Evolutionary conservation across 805 yeast species (phyloP), one percentile per base, ranked within the genome.

Genomic region (Cyberlindnera xylosilytica): DNA sequence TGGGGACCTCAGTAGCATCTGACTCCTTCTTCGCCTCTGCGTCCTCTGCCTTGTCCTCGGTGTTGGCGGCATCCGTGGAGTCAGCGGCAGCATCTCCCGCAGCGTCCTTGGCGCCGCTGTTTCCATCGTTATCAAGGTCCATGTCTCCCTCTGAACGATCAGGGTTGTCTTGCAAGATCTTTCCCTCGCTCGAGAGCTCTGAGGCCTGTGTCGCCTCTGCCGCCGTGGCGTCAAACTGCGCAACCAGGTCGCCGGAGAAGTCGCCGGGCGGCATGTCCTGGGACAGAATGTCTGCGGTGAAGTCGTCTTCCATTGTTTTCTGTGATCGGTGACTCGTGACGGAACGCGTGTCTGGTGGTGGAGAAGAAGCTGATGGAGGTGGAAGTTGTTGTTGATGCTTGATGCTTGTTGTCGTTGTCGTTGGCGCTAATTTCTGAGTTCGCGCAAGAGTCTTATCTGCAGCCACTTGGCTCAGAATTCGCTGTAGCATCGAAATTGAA

Each of bases 161-260:
- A 13, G 12, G 10, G 29, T 26, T 26, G 6, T 26, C 29, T n/a
- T 26, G 29, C 6, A 26, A n/a, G 10, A 10, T 10, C 29, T 26
- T 26, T 8, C 6, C n/a, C 6, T 26, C 6, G 29, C 12, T n/a
- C 10, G n/a, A 6, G 29, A 26, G 29, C 6, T 26, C 29, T 9
- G 29, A 26, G 12, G 29, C 29, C n/a, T 26, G 15, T 9, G 29
- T 26, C 29, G 15, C 23, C 37, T n/a, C 46, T 38, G 4, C 44
- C 34, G n/a, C n/a, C 6, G 29, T 13, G 5, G 15, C 29, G n/a
- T 26, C 29, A 5, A 12, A 13, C n/a, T 26, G 29, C 12, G 29
- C 11, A 10, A 12, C 29, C 11, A 26, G 11, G 29, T 26, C 29
- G 12, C n/a, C 29, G 10, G 15, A 8, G n/a, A 26, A 26, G 29